phyloP scores from a whole-genome alignment of 2,329 filamentous ascomycete species.

The Pyrenochaeta sp. region DNA sequence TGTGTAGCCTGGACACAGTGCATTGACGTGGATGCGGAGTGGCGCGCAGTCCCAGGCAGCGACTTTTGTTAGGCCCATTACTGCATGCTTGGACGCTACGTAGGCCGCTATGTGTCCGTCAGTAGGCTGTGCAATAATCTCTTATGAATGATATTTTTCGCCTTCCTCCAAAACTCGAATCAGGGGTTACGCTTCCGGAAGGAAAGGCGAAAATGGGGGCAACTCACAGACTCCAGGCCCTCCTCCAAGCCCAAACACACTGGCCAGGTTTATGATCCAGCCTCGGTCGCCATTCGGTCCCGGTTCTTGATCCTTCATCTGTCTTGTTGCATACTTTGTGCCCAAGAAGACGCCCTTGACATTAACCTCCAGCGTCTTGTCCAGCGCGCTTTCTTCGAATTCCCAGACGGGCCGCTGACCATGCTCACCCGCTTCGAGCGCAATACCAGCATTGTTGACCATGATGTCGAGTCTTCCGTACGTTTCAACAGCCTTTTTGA shows the following conservation, averaged over 20 bases:
- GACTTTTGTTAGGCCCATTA: constrained; percentile 59
- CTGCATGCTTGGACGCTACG: constrained; percentile 60
- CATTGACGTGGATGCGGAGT: constrained; percentile 62
- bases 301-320: constrained; percentile 61
- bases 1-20: constrained; percentile 62
- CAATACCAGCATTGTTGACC: constrained; percentile 59
- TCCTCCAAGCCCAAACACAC: constrained; percentile 59
- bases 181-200: too few species aligned
- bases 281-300: constrained; percentile 52
- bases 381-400: constrained; percentile 57
- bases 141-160: too few species aligned
- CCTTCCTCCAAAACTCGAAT: too few species aligned
- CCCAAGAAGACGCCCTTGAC: constrained; percentile 52
- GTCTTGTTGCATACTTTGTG: constrained; percentile 56
- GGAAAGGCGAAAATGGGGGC: background rate
- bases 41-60: constrained; percentile 61
- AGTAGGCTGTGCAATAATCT: background rate
- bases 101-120: constrained; percentile 43
- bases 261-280: constrained; percentile 64
- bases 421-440: constrained; percentile 43
- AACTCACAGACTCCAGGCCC: constrained; percentile 32
- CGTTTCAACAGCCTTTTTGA: constrained; percentile 50
- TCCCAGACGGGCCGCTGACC: constrained; percentile 54
- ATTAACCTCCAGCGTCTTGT: constrained; percentile 52
- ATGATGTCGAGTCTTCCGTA: constrained; percentile 63